Evolutionary conservation across 2,329 filamentous ascomycete genomes (phyloP), one percentile per base, ranked within the genome.

Genomic region (Fusarium chaquense): DNA sequence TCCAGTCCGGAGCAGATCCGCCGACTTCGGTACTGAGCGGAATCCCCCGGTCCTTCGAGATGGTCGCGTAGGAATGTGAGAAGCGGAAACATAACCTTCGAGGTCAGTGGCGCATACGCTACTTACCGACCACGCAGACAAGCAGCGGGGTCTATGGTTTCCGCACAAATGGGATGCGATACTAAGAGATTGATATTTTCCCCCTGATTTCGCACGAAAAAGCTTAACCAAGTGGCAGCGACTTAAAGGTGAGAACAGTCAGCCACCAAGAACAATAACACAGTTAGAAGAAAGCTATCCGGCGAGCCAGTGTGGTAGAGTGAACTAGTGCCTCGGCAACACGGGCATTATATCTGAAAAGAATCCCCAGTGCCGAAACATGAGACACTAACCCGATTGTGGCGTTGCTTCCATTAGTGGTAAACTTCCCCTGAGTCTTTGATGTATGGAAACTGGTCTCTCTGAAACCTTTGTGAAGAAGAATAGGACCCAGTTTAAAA

Each of bases 351-450:
- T 51, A 18, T 30, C 49, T 28, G 2, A 41, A 51, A 51, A 40
- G 49, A 40, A 20, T 51, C 33, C 13, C 35, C 49, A 51, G 33
- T 51, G n/a, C 49, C 49, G 49, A 51, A 16, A 51, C 16, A 12
- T 51, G 35, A 51, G 49, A 51, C 49, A 15, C 33, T 33, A 35
- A 50, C n/a, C 32, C 8, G 20, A 36, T 15, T 51, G 47, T 51
- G 49, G 49, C 49, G 33, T 20, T 28, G 12, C n/a, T 22, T 22
- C 12, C 8, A 9, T 11, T 51, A 38, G 35, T 51, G 49, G 12
- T 18, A 5, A 10, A 35, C 24, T 40, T 36, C 33, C 49, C 49
- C 49, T 51, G 33, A 40, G 2, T 16, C 44, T 22, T 12, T 20
- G n/a, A 5, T 40, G 6, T 4, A 20, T 40, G 6, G 12, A 22